Percentiles rank a stretch among this genome's conserved stretches.
Evolutionary conservation across 1,284 basidiomycete genomes (phyloP).

Genomic region (Ceratobasidium papillatum): DNA sequence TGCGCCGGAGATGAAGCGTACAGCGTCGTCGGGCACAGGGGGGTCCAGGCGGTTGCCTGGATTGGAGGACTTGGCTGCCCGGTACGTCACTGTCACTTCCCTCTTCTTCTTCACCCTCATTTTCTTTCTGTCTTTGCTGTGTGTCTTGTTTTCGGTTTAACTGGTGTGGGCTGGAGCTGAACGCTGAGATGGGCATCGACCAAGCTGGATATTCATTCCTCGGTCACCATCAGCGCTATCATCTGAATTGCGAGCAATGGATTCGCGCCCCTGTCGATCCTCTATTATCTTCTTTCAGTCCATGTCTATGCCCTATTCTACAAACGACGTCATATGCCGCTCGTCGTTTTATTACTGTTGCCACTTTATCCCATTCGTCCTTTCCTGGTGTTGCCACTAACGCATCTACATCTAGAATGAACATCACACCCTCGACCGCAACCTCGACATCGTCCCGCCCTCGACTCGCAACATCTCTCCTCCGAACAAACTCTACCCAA

Average conservation of each 20-base stretch:
- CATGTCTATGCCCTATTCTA: neutral
- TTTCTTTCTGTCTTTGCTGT: neutral
- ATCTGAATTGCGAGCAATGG: neutral
- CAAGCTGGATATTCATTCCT: neutral
- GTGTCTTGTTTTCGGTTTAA: neutral
- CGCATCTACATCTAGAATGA: too few species aligned
- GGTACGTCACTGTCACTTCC: neutral
- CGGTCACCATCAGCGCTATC: neutral
- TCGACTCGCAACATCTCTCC: constrained; percentile 26
- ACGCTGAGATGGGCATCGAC: neutral
- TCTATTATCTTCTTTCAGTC: too few species aligned
- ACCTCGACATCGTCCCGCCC: constrained; percentile 6
- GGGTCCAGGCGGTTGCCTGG: constrained; percentile 18
- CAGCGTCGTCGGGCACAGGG: constrained; percentile 2
- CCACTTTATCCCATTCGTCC: neutral
- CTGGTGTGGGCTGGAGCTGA: too few species aligned
- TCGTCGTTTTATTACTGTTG: neutral
- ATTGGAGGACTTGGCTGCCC: constrained; percentile 31
- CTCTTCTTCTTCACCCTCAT: neutral
- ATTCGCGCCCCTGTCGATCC: constrained; percentile 4
- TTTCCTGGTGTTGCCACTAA: too few species aligned
- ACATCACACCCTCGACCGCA: constrained; percentile 18
- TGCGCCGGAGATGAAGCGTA: constrained; percentile 4
- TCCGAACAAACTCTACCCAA: constrained; percentile 26
- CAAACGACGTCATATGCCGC: too few species aligned